Evolutionary conservation across 2,329 filamentous ascomycete genomes (phyloP).

Genomic region (Phialophora verrucosa): DNA sequence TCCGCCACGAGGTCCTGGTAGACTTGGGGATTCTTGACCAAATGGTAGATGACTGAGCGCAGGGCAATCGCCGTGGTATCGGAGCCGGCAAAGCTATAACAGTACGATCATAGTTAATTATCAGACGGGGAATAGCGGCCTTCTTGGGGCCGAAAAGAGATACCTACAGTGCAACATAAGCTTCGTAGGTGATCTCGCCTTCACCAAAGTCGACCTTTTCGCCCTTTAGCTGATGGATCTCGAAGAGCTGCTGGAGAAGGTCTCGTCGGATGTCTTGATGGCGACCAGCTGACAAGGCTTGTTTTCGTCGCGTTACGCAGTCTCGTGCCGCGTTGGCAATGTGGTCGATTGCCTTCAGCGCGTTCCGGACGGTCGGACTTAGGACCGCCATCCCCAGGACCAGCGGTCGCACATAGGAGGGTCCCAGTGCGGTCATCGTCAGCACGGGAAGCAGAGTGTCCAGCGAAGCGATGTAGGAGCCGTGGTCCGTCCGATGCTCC

Average conservation of each 20-base stretch:
- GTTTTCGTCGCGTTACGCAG: slow-evolving; percentile 39
- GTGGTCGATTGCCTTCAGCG: slow-evolving; percentile 40
- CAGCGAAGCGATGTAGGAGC: slow-evolving; percentile 47
- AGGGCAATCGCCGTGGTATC: slow-evolving; percentile 35
- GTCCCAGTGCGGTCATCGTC: slow-evolving; percentile 42
- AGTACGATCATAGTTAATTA: slow-evolving; percentile 2
- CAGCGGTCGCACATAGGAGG: slow-evolving; percentile 42
- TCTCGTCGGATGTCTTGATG: slow-evolving; percentile 33
- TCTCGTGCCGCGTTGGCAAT: slow-evolving; percentile 41
- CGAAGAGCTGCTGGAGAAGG: slow-evolving; percentile 42
- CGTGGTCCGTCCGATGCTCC: slow-evolving; percentile 47
- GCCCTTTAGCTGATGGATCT: slow-evolving; percentile 42
- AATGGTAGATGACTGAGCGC: slow-evolving; percentile 47
- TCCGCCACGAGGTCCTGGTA: slow-evolving; percentile 25
- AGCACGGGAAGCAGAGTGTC: slow-evolving; percentile 45
- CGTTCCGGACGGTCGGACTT: slow-evolving; percentile 38
- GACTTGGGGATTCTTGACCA: slow-evolving; percentile 50
- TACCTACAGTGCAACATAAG: slow-evolving; percentile 30
- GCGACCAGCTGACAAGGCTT: slow-evolving; percentile 29
- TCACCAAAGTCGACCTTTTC: slow-evolving; percentile 42
- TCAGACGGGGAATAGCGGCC: not conserved
- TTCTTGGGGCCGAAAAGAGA: not conserved
- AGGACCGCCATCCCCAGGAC: slow-evolving; percentile 41
- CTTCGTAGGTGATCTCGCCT: slow-evolving; percentile 32
- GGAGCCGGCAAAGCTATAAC: slow-evolving; percentile 26